Evolutionary conservation across 352 stramenopile species (phyloP).

Genomic region (Globisporangium emineosum): DNA sequence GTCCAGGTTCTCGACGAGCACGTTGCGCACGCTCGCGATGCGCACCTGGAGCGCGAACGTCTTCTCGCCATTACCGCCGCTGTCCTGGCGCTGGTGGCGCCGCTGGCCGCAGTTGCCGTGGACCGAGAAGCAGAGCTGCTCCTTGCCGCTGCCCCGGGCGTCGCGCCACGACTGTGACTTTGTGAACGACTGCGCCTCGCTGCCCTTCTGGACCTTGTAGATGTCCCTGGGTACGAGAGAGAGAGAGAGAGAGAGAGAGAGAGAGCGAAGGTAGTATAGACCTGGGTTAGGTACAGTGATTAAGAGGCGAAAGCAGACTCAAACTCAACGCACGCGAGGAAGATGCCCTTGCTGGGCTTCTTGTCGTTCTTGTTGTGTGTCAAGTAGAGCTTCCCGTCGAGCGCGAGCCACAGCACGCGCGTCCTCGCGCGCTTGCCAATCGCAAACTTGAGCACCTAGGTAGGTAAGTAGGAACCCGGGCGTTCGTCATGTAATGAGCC

Average conservation of each 20-base stretch:
- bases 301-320: too few species aligned
- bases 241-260: background rate
- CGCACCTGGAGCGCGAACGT: constrained; percentile 50
- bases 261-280: background rate
- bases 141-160: constrained; percentile 32
- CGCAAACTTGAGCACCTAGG: constrained; percentile 40
- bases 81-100: background rate
- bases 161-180: constrained; percentile 54
- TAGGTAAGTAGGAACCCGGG: background rate
- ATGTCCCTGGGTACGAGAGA: constrained; percentile 29
- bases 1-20: constrained; percentile 46
- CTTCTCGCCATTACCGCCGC: constrained; percentile 25
- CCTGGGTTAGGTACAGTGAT: too few species aligned
- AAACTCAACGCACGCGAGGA: constrained; percentile 43
- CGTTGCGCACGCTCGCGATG: constrained; percentile 41
- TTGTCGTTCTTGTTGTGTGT: constrained; percentile 41
- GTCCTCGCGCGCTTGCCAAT: constrained; percentile 44
- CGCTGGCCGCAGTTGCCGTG: constrained; percentile 22
- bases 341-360: constrained; percentile 35
- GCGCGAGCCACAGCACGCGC: constrained; percentile 44
- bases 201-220: constrained; percentile 39
- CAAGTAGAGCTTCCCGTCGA: constrained; percentile 44
- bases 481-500: background rate
- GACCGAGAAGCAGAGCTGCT: constrained; percentile 49
- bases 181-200: constrained; percentile 41